Conservation (phyloP, 2,329 filamentous ascomycete species). For the Ceratocystiopsis minuta region DNA sequence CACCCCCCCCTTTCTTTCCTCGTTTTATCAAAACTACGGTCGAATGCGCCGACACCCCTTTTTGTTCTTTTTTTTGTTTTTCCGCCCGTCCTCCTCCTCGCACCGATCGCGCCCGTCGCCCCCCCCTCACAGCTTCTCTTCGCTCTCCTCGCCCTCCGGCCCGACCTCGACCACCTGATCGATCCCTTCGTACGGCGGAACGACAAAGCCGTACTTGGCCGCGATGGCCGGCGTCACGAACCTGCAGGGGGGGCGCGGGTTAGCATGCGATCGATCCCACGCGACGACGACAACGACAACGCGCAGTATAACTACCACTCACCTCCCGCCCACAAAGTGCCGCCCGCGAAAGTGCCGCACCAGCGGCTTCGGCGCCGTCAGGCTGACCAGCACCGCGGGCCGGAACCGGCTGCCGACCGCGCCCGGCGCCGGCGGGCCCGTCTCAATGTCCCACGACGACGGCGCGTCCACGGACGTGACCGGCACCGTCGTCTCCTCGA, state of each 20-base stretch:
- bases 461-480: constrained; percentile 85
- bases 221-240: constrained; percentile 67
- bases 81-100: neutral
- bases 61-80: too few species aligned
- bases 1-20: too few species aligned
- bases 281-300: too few species aligned
- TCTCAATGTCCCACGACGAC: constrained; percentile 85
- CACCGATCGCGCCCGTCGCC: neutral
- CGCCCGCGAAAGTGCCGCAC: constrained; percentile 68
- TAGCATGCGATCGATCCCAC: too few species aligned
- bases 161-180: constrained; percentile 77
- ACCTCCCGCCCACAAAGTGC: constrained; percentile 83
- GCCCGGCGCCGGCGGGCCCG: constrained; percentile 60
- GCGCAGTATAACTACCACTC: too few species aligned
- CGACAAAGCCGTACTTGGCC: constrained; percentile 68
- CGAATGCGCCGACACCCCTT: too few species aligned
- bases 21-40: too few species aligned
- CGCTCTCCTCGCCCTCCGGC: too few species aligned
- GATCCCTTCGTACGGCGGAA: constrained; percentile 67
- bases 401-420: constrained; percentile 57
- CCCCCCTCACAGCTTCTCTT: constrained; percentile 31
- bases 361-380: constrained; percentile 86
- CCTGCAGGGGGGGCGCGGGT: constrained; percentile 20
- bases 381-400: constrained; percentile 63
- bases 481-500: constrained; percentile 55